Evolutionary conservation across 768 basidiomycete species (phyloP).

Genomic region (Aureoboletus auriporus): DNA sequence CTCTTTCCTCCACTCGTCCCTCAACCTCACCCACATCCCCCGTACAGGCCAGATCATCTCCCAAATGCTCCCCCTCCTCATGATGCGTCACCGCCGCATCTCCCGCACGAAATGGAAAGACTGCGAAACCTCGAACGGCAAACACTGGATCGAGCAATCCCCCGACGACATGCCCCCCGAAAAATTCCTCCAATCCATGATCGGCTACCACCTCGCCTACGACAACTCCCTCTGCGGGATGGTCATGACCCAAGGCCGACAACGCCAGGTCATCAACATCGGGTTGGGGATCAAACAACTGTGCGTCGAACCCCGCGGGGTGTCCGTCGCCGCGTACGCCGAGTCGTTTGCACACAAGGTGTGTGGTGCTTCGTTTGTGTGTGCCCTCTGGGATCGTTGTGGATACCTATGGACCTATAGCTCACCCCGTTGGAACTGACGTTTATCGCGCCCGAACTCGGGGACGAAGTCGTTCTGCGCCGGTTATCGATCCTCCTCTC

Average conservation of each 20-base stretch:
- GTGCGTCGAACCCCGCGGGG: constrained; percentile 56
- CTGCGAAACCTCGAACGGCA: constrained; percentile 53
- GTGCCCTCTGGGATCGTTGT: too few species aligned
- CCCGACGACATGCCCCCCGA: constrained; percentile 61
- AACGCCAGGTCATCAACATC: constrained; percentile 74
- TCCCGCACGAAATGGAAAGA: constrained; percentile 74
- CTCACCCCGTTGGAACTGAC: constrained; percentile 49
- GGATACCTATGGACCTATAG: constrained; percentile 19
- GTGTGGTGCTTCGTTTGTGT: neutral
- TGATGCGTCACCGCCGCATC: constrained; percentile 83
- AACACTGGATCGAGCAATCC: constrained; percentile 80
- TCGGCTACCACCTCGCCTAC: constrained; percentile 72
- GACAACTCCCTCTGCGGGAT: constrained; percentile 74
- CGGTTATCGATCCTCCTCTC: constrained; percentile 75
- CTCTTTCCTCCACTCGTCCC: neutral
- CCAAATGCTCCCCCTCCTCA: constrained; percentile 71
- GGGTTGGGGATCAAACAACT: constrained; percentile 76
- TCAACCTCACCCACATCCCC: too few species aligned
- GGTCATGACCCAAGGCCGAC: constrained; percentile 79
- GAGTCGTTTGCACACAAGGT: constrained; percentile 79
- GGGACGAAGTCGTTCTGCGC: constrained; percentile 64
- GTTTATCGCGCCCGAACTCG: constrained; percentile 47
- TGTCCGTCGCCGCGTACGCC: constrained; percentile 57
- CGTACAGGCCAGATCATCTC: constrained; percentile 62
- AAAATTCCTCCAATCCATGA: constrained; percentile 67